A percentile compares a stretch with the other conserved stretches of the same genome.
Evolutionary conservation across 176 grass and related monocot genomes (phyloP).

Genomic region (Thalia dealbata): DNA sequence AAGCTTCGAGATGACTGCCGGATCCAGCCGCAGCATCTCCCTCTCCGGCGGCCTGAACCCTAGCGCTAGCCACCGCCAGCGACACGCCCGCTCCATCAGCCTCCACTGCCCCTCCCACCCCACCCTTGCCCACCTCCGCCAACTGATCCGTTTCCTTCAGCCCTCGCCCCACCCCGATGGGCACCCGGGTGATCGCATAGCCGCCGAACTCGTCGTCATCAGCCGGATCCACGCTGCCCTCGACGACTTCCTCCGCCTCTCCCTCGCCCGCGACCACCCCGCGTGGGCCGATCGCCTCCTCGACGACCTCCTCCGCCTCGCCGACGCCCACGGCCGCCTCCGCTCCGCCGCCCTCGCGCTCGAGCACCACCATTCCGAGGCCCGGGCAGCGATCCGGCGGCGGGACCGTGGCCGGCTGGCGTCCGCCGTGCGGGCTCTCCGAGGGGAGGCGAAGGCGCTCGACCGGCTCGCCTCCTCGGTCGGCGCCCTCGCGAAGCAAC

Average conservation of each 20-base stretch:
- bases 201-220: conserved; percentile 30
- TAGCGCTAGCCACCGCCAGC: background rate
- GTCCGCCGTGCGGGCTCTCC: conserved; percentile 27
- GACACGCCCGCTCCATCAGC: background rate
- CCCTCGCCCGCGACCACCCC: conserved; percentile 18
- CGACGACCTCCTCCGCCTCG: conserved; percentile 43
- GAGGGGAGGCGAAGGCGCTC: conserved; percentile 33
- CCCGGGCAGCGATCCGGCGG: conserved; percentile 35
- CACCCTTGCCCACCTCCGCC: background rate
- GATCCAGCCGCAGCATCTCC: background rate
- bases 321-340: conserved; percentile 54
- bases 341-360: conserved; percentile 25
- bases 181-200: background rate
- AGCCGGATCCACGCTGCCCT: conserved; percentile 32
- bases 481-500: background rate
- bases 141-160: background rate
- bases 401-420: conserved; percentile 20
- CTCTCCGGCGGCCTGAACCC: background rate
- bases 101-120: background rate
- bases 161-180: background rate
- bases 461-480: conserved; percentile 21
- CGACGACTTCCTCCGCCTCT: conserved; percentile 38
- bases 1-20: background rate
- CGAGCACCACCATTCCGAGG: conserved; percentile 24
- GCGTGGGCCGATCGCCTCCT: conserved; percentile 32